Evolutionary conservation across 1,284 basidiomycete species (phyloP).

Genomic region (Malassezia psittaci): DNA sequence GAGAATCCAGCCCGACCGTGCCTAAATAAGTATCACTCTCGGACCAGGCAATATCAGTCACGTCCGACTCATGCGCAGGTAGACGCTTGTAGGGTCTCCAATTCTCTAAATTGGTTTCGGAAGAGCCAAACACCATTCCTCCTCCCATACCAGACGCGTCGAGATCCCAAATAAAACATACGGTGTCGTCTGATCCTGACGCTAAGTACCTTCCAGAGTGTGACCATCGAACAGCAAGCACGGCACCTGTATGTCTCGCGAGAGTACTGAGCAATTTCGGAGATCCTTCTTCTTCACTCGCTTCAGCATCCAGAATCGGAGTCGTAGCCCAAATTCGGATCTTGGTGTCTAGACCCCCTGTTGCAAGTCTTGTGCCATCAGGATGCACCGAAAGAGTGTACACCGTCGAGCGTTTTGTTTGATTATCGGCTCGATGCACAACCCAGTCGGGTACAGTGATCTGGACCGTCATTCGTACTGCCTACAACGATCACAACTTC

Average conservation of each 20-base stretch:
- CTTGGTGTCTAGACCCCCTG: slow-evolving; percentile 72
- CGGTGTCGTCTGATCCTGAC: slow-evolving; percentile 88
- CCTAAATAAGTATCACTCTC: slow-evolving; percentile 70
- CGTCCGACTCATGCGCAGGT: slow-evolving; percentile 72
- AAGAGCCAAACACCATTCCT: slow-evolving; percentile 33
- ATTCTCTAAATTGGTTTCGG: slow-evolving; percentile 60
- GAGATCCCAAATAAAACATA: slow-evolving; percentile 92
- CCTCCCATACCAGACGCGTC: slow-evolving; percentile 51
- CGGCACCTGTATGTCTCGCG: slow-evolving; percentile 85
- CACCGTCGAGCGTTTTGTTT: slow-evolving; percentile 68
- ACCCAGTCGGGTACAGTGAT: slow-evolving; percentile 45
- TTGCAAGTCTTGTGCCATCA: slow-evolving; percentile 87
- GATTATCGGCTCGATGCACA: slow-evolving; percentile 43
- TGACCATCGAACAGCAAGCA: slow-evolving; percentile 89
- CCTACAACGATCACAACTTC: too few relatives aligned
- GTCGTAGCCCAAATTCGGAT: slow-evolving; percentile 94
- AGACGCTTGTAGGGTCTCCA: slow-evolving; percentile 89
- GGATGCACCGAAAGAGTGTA: slow-evolving; percentile 90
- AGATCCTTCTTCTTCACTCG: slow-evolving; percentile 62
- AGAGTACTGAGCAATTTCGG: slow-evolving; percentile 83
- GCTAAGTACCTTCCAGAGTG: slow-evolving; percentile 87
- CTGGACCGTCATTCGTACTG: slow-evolving; percentile 8
- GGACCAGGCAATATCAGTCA: slow-evolving; percentile 91
- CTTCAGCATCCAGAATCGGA: slow-evolving; percentile 67
- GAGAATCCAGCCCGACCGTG: slow-evolving; percentile 83